Evolutionary conservation across 306 rosid species (phyloP).

Genomic region (Trifolium subterraneum): DNA sequence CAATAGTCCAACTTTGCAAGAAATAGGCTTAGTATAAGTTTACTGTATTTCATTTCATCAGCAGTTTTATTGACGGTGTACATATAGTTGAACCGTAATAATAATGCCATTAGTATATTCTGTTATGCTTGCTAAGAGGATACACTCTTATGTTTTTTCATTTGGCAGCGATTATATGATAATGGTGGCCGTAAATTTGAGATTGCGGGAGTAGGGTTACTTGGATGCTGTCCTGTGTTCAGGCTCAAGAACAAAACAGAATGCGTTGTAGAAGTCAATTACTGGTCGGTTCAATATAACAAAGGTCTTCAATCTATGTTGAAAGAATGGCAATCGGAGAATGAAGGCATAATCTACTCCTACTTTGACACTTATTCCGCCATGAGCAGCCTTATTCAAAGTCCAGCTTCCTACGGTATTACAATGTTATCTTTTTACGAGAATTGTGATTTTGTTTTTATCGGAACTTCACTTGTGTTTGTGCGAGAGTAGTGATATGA

Average conservation of each 20-base stretch:
- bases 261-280: constrained; percentile 58
- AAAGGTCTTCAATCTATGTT: constrained; percentile 59
- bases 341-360: constrained; percentile 54
- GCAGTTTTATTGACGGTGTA: not conserved
- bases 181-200: constrained; percentile 73
- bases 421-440: too few relatives aligned
- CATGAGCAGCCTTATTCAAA: constrained; percentile 53
- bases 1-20: not conserved
- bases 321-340: constrained; percentile 52
- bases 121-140: not conserved
- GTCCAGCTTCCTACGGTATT: constrained; percentile 62
- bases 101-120: not conserved
- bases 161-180: constrained; percentile 62
- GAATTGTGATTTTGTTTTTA: too few relatives aligned
- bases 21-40: too few relatives aligned
- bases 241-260: constrained; percentile 57
- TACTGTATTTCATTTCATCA: not conserved
- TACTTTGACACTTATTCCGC: constrained; percentile 66
- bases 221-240: constrained; percentile 74
- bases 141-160: not conserved
- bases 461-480: too few relatives aligned
- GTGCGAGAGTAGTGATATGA: too few relatives aligned
- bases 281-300: constrained; percentile 55
- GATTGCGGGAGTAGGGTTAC: constrained; percentile 57
- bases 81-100: not conserved